Evolutionary conservation across 352 stramenopile genomes (phyloP), one percentile per base, ranked within the genome.

Genomic region (Globisporangium iwayamae): DNA sequence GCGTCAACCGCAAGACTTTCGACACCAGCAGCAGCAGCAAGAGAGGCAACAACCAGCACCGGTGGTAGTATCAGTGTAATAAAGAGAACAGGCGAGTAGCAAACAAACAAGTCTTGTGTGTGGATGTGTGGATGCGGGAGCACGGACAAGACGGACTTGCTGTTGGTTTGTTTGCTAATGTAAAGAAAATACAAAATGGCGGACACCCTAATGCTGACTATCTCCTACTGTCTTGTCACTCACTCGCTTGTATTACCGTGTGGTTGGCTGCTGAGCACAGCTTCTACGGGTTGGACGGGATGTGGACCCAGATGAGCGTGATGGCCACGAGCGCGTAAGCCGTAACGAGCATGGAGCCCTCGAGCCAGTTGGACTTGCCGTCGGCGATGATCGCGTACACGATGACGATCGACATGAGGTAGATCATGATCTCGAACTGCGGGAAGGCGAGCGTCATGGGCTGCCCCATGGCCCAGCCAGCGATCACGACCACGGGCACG

Each of bases 361-460:
- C 82, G 34, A 97, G 87, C 91, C 91, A 98, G 63, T 97, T 97
- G 65, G 83, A 96, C 62, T 91, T 96, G 65, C 91, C 90, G 60
- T 96, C 87, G 20, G 87, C 89, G 62, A 97, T 92, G 70, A 94
- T 93, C 18, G 81, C 90, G 63, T 96, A 96, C 3, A 98, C 96
- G 58, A 98, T 98, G 62, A 99, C 83, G 60, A 99, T 94, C 25
- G 91, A 93, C 70, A 99, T 90, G 65, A 98, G 81, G 71, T 98
- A 98, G 28, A 98, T 81, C 66, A 96, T 84, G 69, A 98, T 98
- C 79, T 99, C 96, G 73, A 98, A 98, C 59, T 91, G 83, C 34
- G 96, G 96, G 74, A 99, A 99, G 46, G 96, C 96, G 39, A 99
- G 79, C 38, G 92, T 97, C 94, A 99, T 98, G 68, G 90, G 71